Conservation (phyloP, 164 flowering plant genomes). For the Nelumbo lutea region DNA sequence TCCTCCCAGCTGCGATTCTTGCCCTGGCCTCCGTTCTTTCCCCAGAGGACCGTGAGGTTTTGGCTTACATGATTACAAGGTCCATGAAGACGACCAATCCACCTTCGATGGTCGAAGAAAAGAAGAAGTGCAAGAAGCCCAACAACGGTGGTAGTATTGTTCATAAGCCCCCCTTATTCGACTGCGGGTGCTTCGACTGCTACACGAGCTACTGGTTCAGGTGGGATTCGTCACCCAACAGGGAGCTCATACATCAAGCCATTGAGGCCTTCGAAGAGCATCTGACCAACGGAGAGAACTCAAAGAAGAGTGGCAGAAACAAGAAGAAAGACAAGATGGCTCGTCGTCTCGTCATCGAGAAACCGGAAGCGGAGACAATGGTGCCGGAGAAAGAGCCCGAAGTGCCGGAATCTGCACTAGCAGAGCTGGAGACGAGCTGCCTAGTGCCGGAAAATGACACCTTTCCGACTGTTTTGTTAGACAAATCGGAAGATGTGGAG, state of each 20-base stretch:
- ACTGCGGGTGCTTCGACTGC: slow-evolving; percentile 65
- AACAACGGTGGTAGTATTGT: no score
- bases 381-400: background rate
- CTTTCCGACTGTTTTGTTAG: slow-evolving; percentile 5
- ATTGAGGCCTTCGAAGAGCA: slow-evolving; percentile 70
- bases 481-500: slow-evolving; percentile 1
- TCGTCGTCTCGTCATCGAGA: slow-evolving; percentile 7
- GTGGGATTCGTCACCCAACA: slow-evolving; percentile 64
- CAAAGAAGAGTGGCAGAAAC: slow-evolving; percentile 15
- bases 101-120: slow-evolving; percentile 19
- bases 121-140: slow-evolving; percentile 21
- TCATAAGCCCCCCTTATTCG: slow-evolving; percentile 32
- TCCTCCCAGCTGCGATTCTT: slow-evolving; percentile 60
- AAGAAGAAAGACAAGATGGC: slow-evolving; percentile 21
- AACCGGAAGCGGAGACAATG: slow-evolving; percentile 8
- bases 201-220: slow-evolving; percentile 59
- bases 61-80: slow-evolving; percentile 65
- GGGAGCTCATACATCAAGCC: slow-evolving; percentile 57
- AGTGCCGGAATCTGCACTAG: background rate
- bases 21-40: slow-evolving; percentile 41
- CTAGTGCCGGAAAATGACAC: background rate
- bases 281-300: slow-evolving; percentile 19
- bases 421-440: background rate
- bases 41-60: slow-evolving; percentile 58
- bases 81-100: slow-evolving; percentile 35